Evolutionary conservation across 2,329 filamentous ascomycete genomes (phyloP).

Genomic region (Claviceps monticola): DNA sequence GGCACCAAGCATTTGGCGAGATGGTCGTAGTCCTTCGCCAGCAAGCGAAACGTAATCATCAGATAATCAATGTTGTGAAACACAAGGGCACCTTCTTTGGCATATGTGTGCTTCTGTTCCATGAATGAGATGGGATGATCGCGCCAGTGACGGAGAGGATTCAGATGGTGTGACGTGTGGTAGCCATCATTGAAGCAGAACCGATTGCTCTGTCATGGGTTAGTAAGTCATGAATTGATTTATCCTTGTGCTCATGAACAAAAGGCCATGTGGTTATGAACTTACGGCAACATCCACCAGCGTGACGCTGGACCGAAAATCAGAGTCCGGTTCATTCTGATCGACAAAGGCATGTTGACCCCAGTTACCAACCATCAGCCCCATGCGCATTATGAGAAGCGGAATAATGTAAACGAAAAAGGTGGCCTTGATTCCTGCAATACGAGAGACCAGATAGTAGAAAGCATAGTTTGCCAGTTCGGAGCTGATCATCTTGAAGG

Average conservation of each 20-base stretch:
- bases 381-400: conserved; percentile 50
- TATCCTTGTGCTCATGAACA: neutral
- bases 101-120: conserved; percentile 52
- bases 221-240: neutral
- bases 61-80: conserved; percentile 75
- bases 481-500: conserved; percentile 42
- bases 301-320: conserved; percentile 68
- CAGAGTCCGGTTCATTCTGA: conserved; percentile 58
- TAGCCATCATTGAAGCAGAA: conserved; percentile 76
- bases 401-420: conserved; percentile 55
- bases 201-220: conserved; percentile 50
- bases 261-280: conserved; percentile 3
- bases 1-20: conserved; percentile 60
- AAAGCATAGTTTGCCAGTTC: conserved; percentile 44
- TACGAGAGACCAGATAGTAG: conserved; percentile 33
- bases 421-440: conserved; percentile 39
- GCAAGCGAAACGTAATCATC: conserved; percentile 54
- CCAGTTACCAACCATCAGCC: conserved; percentile 74
- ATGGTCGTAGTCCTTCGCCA: conserved; percentile 57
- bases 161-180: conserved; percentile 69
- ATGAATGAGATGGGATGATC: conserved; percentile 65
- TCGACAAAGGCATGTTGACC: conserved; percentile 75
- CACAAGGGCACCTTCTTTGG: conserved; percentile 53
- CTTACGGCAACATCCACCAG: conserved; percentile 64
- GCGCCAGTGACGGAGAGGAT: conserved; percentile 67